A percentile compares a stretch with the other conserved stretches of the same genome.
Evolutionary conservation across 108 stramenopile species (phyloP).

Genomic region (Skeletonema potamos): DNA sequence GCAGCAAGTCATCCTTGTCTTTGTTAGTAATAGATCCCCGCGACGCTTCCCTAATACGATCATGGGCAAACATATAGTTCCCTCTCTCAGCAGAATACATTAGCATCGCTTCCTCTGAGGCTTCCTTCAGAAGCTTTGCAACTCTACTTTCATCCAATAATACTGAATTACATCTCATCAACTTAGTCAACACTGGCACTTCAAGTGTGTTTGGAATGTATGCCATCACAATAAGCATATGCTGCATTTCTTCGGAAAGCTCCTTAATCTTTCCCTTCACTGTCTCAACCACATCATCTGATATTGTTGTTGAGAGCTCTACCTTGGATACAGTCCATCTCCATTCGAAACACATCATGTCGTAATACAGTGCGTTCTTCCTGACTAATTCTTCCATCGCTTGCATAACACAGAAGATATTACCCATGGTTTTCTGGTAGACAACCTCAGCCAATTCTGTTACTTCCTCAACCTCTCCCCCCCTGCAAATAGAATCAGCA

Average conservation of each 20-base stretch:
- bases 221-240: constrained; percentile 21
- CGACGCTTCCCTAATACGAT: constrained; percentile 24
- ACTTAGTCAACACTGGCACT: constrained; percentile 4
- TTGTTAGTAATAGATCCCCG: neutral
- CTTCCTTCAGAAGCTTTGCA: neutral
- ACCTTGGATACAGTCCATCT: constrained; percentile 17
- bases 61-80: constrained; percentile 15
- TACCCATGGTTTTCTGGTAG: constrained; percentile 40
- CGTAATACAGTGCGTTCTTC: constrained; percentile 39
- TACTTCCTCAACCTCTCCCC: constrained; percentile 9
- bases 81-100: constrained; percentile 7
- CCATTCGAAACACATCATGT: constrained; percentile 39
- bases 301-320: constrained; percentile 23
- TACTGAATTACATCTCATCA: neutral
- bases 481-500: neutral
- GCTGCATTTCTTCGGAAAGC: neutral
- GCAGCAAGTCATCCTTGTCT: neutral
- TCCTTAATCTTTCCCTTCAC: constrained; percentile 22
- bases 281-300: constrained; percentile 36
- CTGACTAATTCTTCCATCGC: constrained; percentile 46
- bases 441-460: constrained; percentile 20
- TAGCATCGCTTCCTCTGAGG: constrained; percentile 7
- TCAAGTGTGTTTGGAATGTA: constrained; percentile 22
- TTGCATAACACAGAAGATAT: constrained; percentile 29
- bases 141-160: neutral